Conservation (phyloP, 345 rosid genomes). For the Nasturtium officinale region DNA sequence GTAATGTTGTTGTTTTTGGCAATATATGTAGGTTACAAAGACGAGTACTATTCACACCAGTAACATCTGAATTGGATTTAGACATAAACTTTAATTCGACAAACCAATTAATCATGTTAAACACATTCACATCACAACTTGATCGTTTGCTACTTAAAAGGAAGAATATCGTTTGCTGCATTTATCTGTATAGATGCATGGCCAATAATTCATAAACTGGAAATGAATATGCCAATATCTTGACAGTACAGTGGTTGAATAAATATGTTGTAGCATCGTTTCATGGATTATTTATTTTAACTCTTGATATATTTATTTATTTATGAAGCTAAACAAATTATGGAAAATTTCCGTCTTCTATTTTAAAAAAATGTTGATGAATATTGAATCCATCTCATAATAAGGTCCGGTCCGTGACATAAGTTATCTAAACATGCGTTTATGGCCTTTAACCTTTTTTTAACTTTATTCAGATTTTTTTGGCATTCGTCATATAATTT, state of each 20-base stretch:
- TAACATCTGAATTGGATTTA: slow-evolving; percentile 25
- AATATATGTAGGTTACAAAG: slow-evolving; percentile 37
- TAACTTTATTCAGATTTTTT: too few species aligned
- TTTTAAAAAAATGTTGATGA: not conserved
- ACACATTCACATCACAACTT: slow-evolving; percentile 28
- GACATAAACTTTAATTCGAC: slow-evolving; percentile 26
- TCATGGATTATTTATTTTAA: not conserved
- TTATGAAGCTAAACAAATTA: too few species aligned
- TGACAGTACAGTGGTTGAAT: not conserved
- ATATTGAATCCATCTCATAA: not conserved
- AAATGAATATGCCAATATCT: not conserved
- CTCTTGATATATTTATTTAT: too few species aligned
- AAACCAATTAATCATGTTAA: slow-evolving; percentile 15
- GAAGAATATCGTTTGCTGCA: not conserved
- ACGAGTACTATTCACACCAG: slow-evolving; percentile 39
- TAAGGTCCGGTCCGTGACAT: too few species aligned
- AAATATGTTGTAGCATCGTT: not conserved
- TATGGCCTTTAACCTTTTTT: too few species aligned
- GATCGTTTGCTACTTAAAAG: slow-evolving; percentile 5
- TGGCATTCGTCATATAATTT: too few species aligned
- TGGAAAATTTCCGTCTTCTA: not conserved
- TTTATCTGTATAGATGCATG: slow-evolving; percentile 3
- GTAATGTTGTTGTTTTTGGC: slow-evolving; percentile 33
- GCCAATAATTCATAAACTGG: slow-evolving; percentile 1
- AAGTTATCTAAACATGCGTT: too few species aligned